Evolutionary conservation across 2,329 filamentous ascomycete genomes (phyloP).

Genomic region (Blastomyces silverae): DNA sequence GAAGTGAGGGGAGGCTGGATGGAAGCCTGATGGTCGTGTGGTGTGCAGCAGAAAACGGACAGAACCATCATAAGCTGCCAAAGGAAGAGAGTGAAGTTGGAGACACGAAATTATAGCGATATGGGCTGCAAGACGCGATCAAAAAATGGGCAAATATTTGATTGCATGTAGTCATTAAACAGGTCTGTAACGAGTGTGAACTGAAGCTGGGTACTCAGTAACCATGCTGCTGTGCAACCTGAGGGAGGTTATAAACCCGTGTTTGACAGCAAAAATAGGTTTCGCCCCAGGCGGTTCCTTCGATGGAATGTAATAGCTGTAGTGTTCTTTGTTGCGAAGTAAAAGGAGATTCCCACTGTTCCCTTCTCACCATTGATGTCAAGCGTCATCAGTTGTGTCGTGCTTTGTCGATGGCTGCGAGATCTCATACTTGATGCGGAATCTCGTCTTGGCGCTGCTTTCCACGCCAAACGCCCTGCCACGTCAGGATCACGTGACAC

Average conservation of each 20-base stretch:
- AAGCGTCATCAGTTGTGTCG: neutral
- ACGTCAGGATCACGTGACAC: conserved; percentile 6
- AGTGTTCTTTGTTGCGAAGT: neutral
- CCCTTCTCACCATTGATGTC: neutral
- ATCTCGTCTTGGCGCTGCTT: conserved; percentile 5
- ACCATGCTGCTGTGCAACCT: neutral
- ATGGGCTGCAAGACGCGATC: neutral
- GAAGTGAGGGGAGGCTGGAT: neutral
- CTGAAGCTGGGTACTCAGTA: neutral
- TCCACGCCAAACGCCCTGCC: conserved; percentile 8
- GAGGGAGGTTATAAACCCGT: neutral
- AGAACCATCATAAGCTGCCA: conserved; percentile 8
- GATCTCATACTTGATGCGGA: neutral
- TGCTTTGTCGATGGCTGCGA: neutral
- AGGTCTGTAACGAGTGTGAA: neutral
- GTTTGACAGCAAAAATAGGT: neutral
- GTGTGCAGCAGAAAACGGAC: neutral
- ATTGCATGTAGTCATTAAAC: conserved; percentile 1
- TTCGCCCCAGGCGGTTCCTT: neutral
- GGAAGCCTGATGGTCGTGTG: neutral
- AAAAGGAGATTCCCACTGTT: neutral
- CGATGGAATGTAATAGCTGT: neutral
- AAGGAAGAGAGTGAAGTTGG: neutral
- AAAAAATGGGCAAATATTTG: neutral
- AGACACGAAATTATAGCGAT: neutral